Evolutionary conservation across 345 rosid genomes (phyloP), one percentile per base, ranked within the genome.

Genomic region (Capsella bursapastoris): DNA sequence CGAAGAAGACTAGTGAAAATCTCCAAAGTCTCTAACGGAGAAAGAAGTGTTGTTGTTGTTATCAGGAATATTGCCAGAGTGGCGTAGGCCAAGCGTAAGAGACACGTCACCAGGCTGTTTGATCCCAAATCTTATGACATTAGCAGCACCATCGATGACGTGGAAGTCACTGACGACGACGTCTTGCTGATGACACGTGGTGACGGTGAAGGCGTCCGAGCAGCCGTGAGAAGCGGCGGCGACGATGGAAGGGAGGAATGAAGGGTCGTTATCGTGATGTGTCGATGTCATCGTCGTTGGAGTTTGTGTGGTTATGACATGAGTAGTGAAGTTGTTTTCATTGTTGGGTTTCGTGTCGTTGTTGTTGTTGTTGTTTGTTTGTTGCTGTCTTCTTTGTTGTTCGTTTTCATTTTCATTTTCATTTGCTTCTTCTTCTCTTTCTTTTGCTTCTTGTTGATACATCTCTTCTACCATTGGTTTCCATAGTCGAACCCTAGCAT

Each of bases 401-500:
- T 74, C 25, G 28, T 29, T 29, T 34, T 34, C 8, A 66, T 13
- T 81, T 68, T 70, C 41, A 38, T 77, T 56, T 44, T 63, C 55
- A 10, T 84, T 86, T 69, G 15, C 58, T 52, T 62, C 71, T 47
- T 64, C 70, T 70, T 82, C 96, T 48, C 74, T 89, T 15, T 87
- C 93, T 78, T 88, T 95, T 44, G 84, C 18, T 64, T 95, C 97
- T 80, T 90, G 96, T 71, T 92, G 97, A 81, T 95, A 95, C 97
- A 95, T 95, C 44, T 92, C 99, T 78, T 95, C 99, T 15, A 95
- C 97, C 99, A 95, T 92, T 57, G 99, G 99, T 75, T 95, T 95
- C 99, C 99, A 95, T 81, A 95, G 74, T 70, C 99, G 85, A 48
- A 95, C 97, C 89, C 99, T 91, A 31, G 98, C 98, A 79, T 94